Evolutionary conservation across 2,329 filamentous ascomycete species (phyloP).

Genomic region (Diaporthe caulivora): DNA sequence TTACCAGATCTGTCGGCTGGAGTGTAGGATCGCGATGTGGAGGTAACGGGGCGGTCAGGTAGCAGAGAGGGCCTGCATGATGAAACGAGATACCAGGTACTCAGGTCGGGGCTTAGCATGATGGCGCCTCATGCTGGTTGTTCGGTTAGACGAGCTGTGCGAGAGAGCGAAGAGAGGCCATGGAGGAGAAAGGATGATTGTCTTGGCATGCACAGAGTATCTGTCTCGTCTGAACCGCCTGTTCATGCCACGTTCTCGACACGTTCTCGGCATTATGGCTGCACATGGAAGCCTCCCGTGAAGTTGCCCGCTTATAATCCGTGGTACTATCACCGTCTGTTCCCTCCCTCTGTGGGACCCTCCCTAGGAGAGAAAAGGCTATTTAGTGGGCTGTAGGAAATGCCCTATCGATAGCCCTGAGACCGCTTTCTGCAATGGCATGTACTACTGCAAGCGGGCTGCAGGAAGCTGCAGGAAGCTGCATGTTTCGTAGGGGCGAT

Average conservation of each 20-base stretch:
- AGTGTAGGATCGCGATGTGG: not conserved
- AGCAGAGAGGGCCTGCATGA: constrained; percentile 1
- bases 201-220: constrained; percentile 1
- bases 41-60: not conserved
- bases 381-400: constrained; percentile 11
- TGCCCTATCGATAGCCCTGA: constrained; percentile 5
- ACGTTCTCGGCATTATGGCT: not conserved
- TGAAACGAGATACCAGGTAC: constrained; percentile 8
- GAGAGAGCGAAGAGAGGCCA: not conserved
- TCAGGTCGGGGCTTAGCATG: not conserved
- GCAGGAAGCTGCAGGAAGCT: not conserved
- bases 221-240: constrained; percentile 13
- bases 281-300: constrained; percentile 4
- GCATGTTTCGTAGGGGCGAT: not conserved
- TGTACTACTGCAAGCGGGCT: not conserved
- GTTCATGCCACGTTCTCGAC: constrained; percentile 7
- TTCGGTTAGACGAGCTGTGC: not conserved
- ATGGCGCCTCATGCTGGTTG: not conserved
- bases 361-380: constrained; percentile 12
- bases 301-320: not conserved
- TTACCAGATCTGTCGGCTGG: not conserved
- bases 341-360: not conserved
- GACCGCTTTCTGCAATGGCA: not conserved
- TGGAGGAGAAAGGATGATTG: not conserved
- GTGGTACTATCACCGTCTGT: constrained; percentile 1